These are phyloP conservation scores for Diaporthe destruens DNA, from an alignment of 2,329 filamentous ascomycete species.

Conservation along the genomic window DNA sequence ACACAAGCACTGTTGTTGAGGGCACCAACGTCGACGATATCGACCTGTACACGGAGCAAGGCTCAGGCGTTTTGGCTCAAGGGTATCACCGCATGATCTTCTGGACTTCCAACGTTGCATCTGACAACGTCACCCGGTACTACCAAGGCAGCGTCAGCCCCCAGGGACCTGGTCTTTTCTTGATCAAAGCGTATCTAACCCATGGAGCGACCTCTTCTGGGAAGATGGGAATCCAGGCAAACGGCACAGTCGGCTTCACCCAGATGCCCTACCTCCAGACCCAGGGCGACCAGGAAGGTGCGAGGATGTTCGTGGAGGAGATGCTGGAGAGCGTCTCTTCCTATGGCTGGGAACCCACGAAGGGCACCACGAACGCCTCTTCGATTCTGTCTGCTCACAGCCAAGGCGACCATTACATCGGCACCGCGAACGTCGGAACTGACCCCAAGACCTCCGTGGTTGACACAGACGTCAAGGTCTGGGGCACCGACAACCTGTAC, in stretches of 20 bases:
- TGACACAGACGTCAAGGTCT: conserved; percentile 73
- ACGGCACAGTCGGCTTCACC: conserved; percentile 56
- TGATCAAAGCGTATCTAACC: conserved; percentile 63
- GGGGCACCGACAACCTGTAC: conserved; percentile 76
- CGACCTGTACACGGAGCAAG: conserved; percentile 50
- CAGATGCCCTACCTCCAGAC: conserved; percentile 52
- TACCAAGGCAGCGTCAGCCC: conserved; percentile 54
- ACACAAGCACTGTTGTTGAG: conserved; percentile 10
- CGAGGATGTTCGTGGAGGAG: conserved; percentile 45
- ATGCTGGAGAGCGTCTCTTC: conserved; percentile 47
- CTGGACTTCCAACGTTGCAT: conserved; percentile 57
- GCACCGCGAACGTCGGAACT: conserved; percentile 71
- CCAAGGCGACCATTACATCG: conserved; percentile 63
- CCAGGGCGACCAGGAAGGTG: conserved; percentile 46
- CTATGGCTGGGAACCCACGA: conserved; percentile 13
- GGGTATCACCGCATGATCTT: conserved; percentile 60
- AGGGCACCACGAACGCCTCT: conserved; percentile 3
- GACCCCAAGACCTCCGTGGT: conserved; percentile 69
- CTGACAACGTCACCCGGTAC: conserved; percentile 46
- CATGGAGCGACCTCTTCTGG: conserved; percentile 63
- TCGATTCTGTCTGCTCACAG: background rate
- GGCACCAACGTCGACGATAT: conserved; percentile 42
- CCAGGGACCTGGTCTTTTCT: conserved; percentile 55
- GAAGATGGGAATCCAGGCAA: conserved; percentile 55
- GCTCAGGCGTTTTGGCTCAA: conserved; percentile 56